Evolutionary conservation across 1,284 basidiomycete species (phyloP), one percentile per base, ranked within the genome.

Genomic region (Schizophyllum commune): DNA sequence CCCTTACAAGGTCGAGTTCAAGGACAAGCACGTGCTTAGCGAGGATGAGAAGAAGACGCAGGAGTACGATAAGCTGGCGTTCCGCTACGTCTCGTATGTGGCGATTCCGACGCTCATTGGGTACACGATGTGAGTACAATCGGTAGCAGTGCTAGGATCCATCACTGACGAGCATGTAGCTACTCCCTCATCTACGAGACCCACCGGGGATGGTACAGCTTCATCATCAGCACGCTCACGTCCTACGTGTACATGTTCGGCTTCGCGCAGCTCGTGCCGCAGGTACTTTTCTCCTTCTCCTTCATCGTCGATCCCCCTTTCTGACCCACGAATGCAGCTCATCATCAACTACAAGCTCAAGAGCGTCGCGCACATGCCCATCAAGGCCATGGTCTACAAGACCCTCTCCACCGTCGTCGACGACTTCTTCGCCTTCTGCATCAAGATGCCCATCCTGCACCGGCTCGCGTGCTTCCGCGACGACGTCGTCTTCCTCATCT

Each of bases 31-130:
- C 70, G 88, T 93, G 62, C 80, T 98, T 13, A 90, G 82, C 64
- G 94, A 96, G 69, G 95, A 98, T 68, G 96, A 98, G 77, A 93
- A 91, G 79, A 95, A 91, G 77, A 98, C 96, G n/a, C 94, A 98
- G 74, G 94, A 98, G 86, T 96, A 77, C 72, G 92, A 96, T 78
- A 83, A 83, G 66, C 79, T 94, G 55, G 94, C 94, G 1, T 95
- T 94, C 85, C 87, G 85, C 71, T 96, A 92, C 70, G 96, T 98
- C 21, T 90, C 92, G 39, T 94, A 89, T 71, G 89, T 87, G 65
- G 86, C 94, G 6, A 85, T 92, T 58, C 96, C 96, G 1, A 76
- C 90, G 20, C 84, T 99, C 27, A 80, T 83, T n/a, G 89, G 77
- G 11, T 98, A 98, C 74, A 89, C 94, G 1, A 77, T 90, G 64